These are phyloP conservation scores for Alternaria conjuncta DNA, from an alignment of 2,329 filamentous ascomycete species.

Conservation along the genomic window DNA sequence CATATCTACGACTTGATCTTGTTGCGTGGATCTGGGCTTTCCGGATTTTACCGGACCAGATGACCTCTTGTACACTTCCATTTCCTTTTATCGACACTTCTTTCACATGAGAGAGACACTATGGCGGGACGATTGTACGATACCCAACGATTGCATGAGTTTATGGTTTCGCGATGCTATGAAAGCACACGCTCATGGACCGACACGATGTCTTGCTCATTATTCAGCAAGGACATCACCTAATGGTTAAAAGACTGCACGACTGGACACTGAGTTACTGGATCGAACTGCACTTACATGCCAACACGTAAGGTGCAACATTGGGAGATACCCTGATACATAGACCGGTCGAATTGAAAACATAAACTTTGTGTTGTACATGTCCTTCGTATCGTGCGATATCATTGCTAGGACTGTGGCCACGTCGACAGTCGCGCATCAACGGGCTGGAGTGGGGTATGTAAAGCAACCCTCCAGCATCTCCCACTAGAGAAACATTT, in stretches of 20 bases:
- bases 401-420: not conserved
- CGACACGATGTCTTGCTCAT: not conserved
- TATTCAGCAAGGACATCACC: not conserved
- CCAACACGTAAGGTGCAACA: not conserved
- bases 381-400: not conserved
- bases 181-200: not conserved
- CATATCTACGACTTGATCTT: not conserved
- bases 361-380: conserved; percentile 27
- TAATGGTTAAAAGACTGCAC: not conserved
- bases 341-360: not conserved
- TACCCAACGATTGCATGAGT: not conserved
- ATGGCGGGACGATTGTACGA: not conserved
- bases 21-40: not conserved
- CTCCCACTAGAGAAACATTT: not conserved
- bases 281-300: not conserved
- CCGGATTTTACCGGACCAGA: not conserved
- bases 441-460: not conserved
- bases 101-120: not conserved
- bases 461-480: not conserved
- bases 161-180: not conserved
- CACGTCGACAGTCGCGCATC: not conserved
- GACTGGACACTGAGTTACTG: too few species aligned
- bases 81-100: not conserved
- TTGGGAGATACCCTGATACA: not conserved
- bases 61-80: not conserved